Base-by-base conservation (phyloP, 352 stramenopile genomes). In the Elongisporangium anandrum region DNA sequence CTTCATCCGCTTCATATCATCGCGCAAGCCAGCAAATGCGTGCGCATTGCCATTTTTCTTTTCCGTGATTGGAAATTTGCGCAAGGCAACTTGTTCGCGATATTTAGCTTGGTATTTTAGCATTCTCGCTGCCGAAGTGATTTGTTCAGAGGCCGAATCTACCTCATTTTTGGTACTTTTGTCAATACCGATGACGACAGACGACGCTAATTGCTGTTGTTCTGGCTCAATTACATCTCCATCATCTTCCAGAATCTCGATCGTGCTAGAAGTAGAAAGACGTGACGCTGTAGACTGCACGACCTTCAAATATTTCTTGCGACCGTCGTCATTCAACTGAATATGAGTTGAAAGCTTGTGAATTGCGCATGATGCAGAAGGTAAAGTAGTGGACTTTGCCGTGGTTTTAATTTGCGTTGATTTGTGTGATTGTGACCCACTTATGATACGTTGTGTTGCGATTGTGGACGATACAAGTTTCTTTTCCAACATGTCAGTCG, bases 1-100 rank as follows among this genome's bases (percentile, higher is more conserved):
- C 26, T 70, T 81, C 64, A 87, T 78, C 47, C 63, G 58, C 45
- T 80, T 65, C 73, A 88, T 84, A 21, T 83, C 72, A 23, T 73
- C 57, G 47, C 66, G 68, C 13, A 88, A 54, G 15, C 66, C 57
- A 51, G 47, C 47, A 51, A 51, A 51, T 16, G n/a, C 47, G 20
- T 23, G 15, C 29, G 29, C 29, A 41, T 41, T 41, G 2, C 29
- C 29, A 41, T 41, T 20, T 2, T 47, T 64, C 16, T 56, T 16
- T 21, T 54, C 12, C 10, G 24, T 9, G 26, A 50, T 41, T 68
- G 49, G 34, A 4, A 29, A 3, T 39, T 29, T 54, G 67, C 54
- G 29, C 58, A 71, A 19, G 29, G 4, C 13, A 41, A 41, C 29
- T 41, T 62, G 56, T 2, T 71, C 38, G 3, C 41, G 26, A 13